Evolutionary conservation across 2,329 filamentous ascomycete genomes (phyloP), one percentile per base, ranked within the genome.

Genomic region (Ophiosphaerella narmari): DNA sequence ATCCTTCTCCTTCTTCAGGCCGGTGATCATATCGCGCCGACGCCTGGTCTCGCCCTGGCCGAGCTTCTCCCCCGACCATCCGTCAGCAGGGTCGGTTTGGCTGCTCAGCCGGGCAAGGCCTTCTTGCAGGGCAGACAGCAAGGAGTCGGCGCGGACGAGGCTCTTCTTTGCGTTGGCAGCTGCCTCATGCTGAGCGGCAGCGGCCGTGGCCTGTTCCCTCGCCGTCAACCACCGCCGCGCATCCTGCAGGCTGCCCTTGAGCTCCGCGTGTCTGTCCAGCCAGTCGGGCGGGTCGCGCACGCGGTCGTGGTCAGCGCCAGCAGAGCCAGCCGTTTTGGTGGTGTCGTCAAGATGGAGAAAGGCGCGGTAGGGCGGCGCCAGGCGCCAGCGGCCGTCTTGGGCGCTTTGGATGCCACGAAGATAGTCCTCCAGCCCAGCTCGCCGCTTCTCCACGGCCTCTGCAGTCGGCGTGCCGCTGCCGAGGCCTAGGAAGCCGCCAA

Each of bases 41-140:
- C 90, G 77, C 38, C 89, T 78, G 31, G 92, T 74, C 75, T 94
- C 90, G 13, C 90, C 90, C 2, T 89, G 87, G 3, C 89, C 89
- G 1, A 93, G 67, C 54, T 70, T 75, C 49, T 78, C 82, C 63
- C 60, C 66, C 4, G 68, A 65, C 54, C 72, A 75, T 18, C 75
- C 75, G 42, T 77, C 71, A 21, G 18, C 18, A 21, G 18, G 18
- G 18, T 5, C 18, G 18, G 18, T 21, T 21, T 21, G 18, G 18
- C 64, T 9, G 67, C 57, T 21, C 9, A 77, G 67, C 7, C 68
- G 67, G 55, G 60, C 62, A 52, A 93, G 70, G 0, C 88, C 89
- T 32, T 89, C 83, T 5, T 86, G 83, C 29, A 93, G 77, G 43
- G 81, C 82, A 1, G 77, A 77, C 4, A 92, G 75, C 46, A 90